Evolutionary conservation across 2,329 filamentous ascomycete genomes (phyloP).

Genomic region (Trichophyton benhamiae): DNA sequence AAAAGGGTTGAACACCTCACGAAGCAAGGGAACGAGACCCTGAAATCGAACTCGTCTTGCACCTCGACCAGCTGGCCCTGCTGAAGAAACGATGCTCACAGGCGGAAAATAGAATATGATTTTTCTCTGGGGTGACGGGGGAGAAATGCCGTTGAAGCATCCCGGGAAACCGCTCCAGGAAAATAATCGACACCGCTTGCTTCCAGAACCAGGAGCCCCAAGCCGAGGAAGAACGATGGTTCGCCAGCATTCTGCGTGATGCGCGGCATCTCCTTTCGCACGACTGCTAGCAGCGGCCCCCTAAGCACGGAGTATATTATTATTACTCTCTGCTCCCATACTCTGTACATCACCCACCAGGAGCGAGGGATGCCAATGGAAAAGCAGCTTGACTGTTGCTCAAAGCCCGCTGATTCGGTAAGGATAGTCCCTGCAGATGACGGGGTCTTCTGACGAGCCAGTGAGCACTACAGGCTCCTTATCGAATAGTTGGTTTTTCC

Average conservation of each 20-base stretch:
- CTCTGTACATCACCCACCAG: not conserved
- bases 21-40: not conserved
- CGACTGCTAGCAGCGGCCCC: not conserved
- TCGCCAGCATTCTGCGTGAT: not conserved
- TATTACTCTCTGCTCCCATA: not conserved
- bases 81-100: not conserved
- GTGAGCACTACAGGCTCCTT: not conserved
- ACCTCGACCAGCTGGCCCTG: not conserved
- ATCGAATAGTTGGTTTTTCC: not conserved
- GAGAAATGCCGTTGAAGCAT: not conserved
- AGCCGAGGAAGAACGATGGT: not conserved
- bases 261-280: not conserved
- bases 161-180: not conserved
- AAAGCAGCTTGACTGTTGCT: not conserved
- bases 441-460: not conserved
- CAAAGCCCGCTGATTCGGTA: not conserved
- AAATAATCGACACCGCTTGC: not conserved
- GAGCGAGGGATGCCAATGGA: not conserved
- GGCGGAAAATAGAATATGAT: not conserved
- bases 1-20: not conserved
- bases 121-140: not conserved
- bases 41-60: not conserved
- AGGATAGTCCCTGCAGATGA: slow-evolving; percentile 2
- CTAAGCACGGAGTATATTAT: not conserved
- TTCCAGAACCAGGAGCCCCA: not conserved